Percentiles rank a stretch among this genome's conserved stretches.
Conservation (phyloP, 1,284 basidiomycete genomes). For the Erythrobasidium hasegawianum region DNA sequence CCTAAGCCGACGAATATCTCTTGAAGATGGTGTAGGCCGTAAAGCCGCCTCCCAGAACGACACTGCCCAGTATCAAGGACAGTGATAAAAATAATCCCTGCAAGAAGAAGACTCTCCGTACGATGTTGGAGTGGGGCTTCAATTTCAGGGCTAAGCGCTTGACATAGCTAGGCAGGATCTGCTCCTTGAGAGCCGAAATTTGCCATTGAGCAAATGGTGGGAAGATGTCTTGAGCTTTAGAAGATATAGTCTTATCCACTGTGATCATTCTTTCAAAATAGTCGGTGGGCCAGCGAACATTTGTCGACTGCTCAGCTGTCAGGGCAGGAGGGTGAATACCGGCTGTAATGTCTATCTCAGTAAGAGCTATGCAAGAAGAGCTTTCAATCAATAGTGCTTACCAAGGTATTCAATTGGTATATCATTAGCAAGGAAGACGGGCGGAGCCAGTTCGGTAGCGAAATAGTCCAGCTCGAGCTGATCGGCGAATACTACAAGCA, state of each 20-base stretch:
- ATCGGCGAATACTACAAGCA: not conserved
- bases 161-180: constrained; percentile 2
- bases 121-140: constrained; percentile 5
- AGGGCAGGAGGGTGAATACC: not conserved
- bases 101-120: constrained; percentile 5
- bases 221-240: not conserved
- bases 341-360: not conserved
- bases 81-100: constrained; percentile 4
- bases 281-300: not conserved
- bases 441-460: not conserved
- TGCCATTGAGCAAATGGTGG: constrained; percentile 3
- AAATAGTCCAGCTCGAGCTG: constrained; percentile 3
- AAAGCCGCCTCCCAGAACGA: too few species aligned
- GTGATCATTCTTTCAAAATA: not conserved
- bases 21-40: too few species aligned
- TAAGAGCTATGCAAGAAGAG: not conserved
- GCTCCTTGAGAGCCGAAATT: not conserved
- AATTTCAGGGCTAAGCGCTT: not conserved
- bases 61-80: not conserved
- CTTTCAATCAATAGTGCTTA: not conserved
- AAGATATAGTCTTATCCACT: not conserved
- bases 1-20: too few species aligned
- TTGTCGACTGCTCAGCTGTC: not conserved
- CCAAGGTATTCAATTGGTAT: not conserved
- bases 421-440: not conserved